Evolutionary conservation across 2,329 filamentous ascomycete species (phyloP).

Genomic region (Pseudogymnoascus sp.): DNA sequence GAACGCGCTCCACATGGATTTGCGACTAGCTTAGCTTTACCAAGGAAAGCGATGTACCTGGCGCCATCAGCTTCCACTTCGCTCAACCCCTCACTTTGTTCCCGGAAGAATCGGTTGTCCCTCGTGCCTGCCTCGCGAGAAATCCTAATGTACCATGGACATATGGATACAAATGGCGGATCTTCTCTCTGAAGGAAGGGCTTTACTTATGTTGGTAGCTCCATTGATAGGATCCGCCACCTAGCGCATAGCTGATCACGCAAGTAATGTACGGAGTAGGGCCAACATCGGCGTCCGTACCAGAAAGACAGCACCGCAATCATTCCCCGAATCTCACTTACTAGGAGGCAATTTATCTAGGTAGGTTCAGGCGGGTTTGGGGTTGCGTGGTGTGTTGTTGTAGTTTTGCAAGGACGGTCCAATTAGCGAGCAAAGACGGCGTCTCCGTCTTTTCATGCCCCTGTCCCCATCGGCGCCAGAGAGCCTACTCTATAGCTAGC

Average conservation of each 20-base stretch:
- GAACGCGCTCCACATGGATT: constrained; percentile 9
- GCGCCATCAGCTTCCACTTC: constrained; percentile 1
- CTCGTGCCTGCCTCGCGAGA: constrained; percentile 6
- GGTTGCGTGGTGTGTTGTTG: not conserved
- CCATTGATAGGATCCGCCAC: constrained; percentile 4
- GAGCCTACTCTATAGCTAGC: not conserved
- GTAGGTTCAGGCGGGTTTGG: constrained; percentile 1
- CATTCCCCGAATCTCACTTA: constrained; percentile 1
- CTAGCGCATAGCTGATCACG: constrained; percentile 2
- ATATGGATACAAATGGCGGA: constrained; percentile 1
- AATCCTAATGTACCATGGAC: not conserved
- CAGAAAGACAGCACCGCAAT: not conserved
- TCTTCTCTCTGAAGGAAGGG: not conserved
- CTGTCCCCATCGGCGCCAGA: constrained; percentile 6
- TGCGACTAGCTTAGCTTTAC: constrained; percentile 6
- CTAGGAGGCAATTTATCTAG: not conserved
- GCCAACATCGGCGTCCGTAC: not conserved
- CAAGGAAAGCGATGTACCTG: constrained; percentile 1
- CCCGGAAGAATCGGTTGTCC: constrained; percentile 8
- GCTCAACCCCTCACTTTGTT: constrained; percentile 6
- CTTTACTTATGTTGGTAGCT: constrained; percentile 1
- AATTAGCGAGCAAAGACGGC: constrained; percentile 4
- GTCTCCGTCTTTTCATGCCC: constrained; percentile 6
- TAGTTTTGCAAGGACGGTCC: not conserved
- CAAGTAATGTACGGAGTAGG: not conserved